A percentile compares a stretch with the other conserved stretches of the same genome.
These are phyloP conservation scores for Umbellularia californica DNA, from an alignment of 164 flowering plant genomes.

Conservation along the genomic window DNA sequence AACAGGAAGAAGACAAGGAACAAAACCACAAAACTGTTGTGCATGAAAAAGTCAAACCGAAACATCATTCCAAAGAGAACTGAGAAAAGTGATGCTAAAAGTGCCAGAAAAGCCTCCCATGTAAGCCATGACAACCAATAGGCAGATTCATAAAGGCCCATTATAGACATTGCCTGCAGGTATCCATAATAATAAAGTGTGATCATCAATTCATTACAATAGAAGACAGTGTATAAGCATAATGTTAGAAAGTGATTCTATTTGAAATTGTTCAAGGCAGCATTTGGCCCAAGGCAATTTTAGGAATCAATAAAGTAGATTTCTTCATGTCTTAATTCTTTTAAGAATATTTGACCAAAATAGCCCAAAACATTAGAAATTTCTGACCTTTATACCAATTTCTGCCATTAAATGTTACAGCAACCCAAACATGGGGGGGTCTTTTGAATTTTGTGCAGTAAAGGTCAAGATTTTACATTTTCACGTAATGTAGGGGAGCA, in stretches of 20 bases:
- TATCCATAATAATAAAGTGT: not conserved
- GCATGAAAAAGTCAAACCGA: slow-evolving; percentile 82
- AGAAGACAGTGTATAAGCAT: not conserved
- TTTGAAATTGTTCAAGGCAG: not conserved
- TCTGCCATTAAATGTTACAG: not conserved
- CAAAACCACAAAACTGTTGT: slow-evolving; percentile 72
- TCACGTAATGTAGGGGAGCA: not conserved
- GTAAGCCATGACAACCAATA: slow-evolving; percentile 96
- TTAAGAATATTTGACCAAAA: not conserved
- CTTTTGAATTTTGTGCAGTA: not conserved
- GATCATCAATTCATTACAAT: slow-evolving; percentile 2
- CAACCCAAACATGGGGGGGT: not conserved
- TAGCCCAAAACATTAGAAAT: not conserved
- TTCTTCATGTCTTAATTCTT: too few species aligned
- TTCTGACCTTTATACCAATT: not conserved
- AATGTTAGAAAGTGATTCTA: not conserved
- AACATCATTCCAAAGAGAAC: slow-evolving; percentile 95
- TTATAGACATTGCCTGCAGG: slow-evolving; percentile 85
- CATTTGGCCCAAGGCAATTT: not conserved
- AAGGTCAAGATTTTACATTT: not conserved
- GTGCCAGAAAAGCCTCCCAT: slow-evolving; percentile 70
- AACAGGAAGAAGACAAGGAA: slow-evolving; percentile 84
- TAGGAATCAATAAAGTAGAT: not conserved
- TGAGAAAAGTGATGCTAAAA: slow-evolving; percentile 64
- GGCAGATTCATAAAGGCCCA: slow-evolving; percentile 95